Evolutionary conservation across 495 filamentous ascomycete genomes (phyloP).

Genomic region (Hypoxylon fuscum): DNA sequence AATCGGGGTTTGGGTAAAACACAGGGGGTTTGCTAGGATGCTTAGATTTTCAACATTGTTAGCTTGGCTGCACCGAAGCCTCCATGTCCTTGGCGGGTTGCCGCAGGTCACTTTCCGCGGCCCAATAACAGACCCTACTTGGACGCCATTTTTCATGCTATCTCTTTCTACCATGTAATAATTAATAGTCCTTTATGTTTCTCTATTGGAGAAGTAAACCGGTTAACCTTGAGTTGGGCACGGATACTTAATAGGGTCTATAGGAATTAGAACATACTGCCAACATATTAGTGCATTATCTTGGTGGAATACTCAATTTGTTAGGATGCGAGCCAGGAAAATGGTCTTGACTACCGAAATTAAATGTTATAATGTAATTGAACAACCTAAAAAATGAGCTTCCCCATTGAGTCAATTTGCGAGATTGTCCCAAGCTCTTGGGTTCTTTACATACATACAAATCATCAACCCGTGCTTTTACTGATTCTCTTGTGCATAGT

Average conservation of each 20-base stretch:
- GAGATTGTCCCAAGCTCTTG: constrained; percentile 33
- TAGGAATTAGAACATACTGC: too few species aligned
- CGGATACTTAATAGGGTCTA: too few species aligned
- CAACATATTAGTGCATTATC: background rate
- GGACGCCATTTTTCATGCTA: constrained; percentile 22
- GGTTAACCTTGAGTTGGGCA: too few species aligned
- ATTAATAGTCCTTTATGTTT: constrained; percentile 8
- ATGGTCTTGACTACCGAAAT: constrained; percentile 29
- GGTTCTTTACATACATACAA: constrained; percentile 1
- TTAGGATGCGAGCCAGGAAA: constrained; percentile 27
- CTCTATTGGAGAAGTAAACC: too few species aligned
- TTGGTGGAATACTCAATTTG: constrained; percentile 3
- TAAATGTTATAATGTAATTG: constrained; percentile 30
- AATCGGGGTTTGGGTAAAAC: constrained; percentile 2
- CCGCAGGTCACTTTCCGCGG: constrained; percentile 25
- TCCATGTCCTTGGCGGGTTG: constrained; percentile 21
- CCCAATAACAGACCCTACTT: constrained; percentile 24
- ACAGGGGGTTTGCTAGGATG: constrained; percentile 17
- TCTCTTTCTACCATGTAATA: background rate
- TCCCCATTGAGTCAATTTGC: constrained; percentile 25
- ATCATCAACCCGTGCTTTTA: background rate
- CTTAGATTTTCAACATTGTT: constrained; percentile 9
- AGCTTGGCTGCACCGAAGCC: background rate
- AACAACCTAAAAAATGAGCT: constrained; percentile 19
- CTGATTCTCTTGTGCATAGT: too few species aligned